These are phyloP conservation scores for Actinomucor elegans DNA, from an alignment of 371 early-diverging fungal species.

Conservation along the genomic window DNA sequence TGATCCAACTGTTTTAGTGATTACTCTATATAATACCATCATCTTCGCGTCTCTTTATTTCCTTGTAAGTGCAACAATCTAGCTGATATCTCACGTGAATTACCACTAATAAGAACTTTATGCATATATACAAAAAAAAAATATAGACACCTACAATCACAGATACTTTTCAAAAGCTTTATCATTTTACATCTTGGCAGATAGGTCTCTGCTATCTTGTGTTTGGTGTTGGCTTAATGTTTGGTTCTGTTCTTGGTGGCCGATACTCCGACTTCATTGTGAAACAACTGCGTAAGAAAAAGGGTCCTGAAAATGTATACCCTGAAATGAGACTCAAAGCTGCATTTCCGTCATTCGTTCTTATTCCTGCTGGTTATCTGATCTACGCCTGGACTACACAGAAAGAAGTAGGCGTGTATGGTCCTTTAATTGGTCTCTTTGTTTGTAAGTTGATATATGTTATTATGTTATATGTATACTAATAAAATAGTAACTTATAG, in stretches of 20 bases:
- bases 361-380: slow-evolving; percentile 53
- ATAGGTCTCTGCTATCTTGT: slow-evolving; percentile 51
- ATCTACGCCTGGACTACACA: slow-evolving; percentile 56
- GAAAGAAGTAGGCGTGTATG: slow-evolving; percentile 37
- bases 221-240: slow-evolving; percentile 44
- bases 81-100: no score
- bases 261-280: slow-evolving; percentile 47
- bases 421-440: slow-evolving; percentile 50
- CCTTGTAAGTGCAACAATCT: slow-evolving; percentile 22
- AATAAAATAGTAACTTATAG: neutral
- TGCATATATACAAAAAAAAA: neutral
- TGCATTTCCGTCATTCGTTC: slow-evolving; percentile 41
- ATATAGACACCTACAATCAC: slow-evolving; percentile 42
- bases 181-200: slow-evolving; percentile 29
- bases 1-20: slow-evolving; percentile 27
- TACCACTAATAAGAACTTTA: neutral
- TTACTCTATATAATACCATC: slow-evolving; percentile 27
- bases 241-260: slow-evolving; percentile 50
- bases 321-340: slow-evolving; percentile 49
- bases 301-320: slow-evolving; percentile 2
- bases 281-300: slow-evolving; percentile 17
- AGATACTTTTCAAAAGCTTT: slow-evolving; percentile 33
- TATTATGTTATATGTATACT: neutral
- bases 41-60: slow-evolving; percentile 32
- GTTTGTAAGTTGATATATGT: slow-evolving; percentile 52